Percentiles rank a stretch among this genome's conserved stretches.
These are phyloP conservation scores for Pseudogymnoascus sp. DNA, from an alignment of 2,329 filamentous ascomycete genomes.

Conservation along the genomic window DNA sequence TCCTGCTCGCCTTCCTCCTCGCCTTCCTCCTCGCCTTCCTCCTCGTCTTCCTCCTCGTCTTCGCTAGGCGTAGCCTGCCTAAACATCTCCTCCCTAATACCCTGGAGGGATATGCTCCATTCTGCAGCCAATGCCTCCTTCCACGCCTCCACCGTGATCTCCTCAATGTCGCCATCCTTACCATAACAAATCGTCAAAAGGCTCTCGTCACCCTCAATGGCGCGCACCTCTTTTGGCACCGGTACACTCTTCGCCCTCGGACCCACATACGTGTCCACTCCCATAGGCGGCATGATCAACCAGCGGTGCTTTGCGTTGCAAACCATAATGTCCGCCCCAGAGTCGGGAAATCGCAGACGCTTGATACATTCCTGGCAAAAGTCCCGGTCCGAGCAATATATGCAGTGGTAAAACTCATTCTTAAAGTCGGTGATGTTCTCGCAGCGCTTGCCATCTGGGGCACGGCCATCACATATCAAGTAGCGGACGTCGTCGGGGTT, in stretches of 20 bases:
- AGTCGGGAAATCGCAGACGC: background rate
- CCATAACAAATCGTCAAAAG: background rate
- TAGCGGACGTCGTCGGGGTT: background rate
- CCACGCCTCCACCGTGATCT: background rate
- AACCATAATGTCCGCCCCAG: background rate
- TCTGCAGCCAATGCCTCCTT: background rate
- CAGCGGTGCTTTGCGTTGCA: background rate
- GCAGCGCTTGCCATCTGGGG: background rate
- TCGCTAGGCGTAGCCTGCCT: background rate
- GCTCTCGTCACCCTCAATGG: background rate
- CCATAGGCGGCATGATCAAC: background rate
- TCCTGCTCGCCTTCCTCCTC: too few relatives aligned
- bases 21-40: too few relatives aligned
- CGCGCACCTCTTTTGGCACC: background rate
- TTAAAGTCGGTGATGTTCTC: background rate
- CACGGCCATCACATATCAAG: background rate
- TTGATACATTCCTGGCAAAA: background rate
- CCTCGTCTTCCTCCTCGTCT: background rate
- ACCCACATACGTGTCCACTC: background rate
- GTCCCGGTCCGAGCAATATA: background rate
- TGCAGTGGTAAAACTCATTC: background rate
- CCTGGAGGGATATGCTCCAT: background rate
- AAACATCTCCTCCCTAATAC: background rate
- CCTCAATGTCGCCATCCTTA: background rate
- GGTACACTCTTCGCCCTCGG: background rate